These are phyloP conservation scores for Adansonia gregorii DNA, from an alignment of 441 rosid genomes.

Conservation along the genomic window DNA sequence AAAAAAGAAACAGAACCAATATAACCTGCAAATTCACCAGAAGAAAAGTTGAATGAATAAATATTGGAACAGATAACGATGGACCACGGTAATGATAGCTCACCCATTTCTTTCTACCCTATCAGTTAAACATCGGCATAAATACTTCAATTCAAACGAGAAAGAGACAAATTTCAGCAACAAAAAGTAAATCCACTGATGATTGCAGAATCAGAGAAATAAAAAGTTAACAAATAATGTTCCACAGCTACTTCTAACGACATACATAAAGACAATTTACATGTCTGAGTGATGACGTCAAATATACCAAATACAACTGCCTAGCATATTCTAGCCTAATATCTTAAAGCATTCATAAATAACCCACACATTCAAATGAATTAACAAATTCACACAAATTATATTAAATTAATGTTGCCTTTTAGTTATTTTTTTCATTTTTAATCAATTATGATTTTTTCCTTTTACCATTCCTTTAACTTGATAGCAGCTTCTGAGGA, in stretches of 20 bases:
- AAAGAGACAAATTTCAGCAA: background rate
- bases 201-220: constrained; percentile 16
- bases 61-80: constrained; percentile 20
- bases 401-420: background rate
- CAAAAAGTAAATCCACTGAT: constrained; percentile 6
- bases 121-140: background rate
- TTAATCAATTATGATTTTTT: background rate
- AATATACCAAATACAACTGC: constrained; percentile 2
- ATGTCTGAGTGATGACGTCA: background rate
- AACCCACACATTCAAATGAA: background rate
- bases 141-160: background rate
- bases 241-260: background rate
- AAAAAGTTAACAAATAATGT: background rate
- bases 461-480: background rate
- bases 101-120: background rate
- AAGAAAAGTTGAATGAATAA: background rate
- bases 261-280: background rate
- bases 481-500: background rate
- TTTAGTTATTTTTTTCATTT: background rate
- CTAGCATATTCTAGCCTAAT: background rate
- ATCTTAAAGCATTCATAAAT: constrained; percentile 6
- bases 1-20: constrained; percentile 98
- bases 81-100: background rate
- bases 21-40: constrained; percentile 63
- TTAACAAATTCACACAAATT: constrained; percentile 2